A percentile compares a stretch with the other conserved stretches of the same genome.
These are phyloP conservation scores for Mortierella sp. DNA, from an alignment of 371 early-diverging fungal genomes.

Conservation along the genomic window DNA sequence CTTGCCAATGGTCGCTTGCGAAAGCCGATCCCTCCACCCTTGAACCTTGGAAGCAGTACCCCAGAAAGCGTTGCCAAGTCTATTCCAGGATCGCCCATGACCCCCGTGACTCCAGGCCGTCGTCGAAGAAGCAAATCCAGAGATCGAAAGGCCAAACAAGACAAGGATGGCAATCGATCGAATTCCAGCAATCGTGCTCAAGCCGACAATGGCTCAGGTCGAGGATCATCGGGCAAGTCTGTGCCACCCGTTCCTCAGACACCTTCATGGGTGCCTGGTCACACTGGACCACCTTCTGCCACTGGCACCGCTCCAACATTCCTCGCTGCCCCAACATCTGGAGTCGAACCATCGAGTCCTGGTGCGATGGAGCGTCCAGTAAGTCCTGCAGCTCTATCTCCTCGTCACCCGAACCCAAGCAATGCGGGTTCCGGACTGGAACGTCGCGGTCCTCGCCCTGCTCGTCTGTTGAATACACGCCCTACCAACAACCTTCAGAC, in stretches of 20 bases:
- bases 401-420: constrained; percentile 4
- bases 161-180: constrained; percentile 38
- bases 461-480: constrained; percentile 44
- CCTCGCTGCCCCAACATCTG: constrained; percentile 11
- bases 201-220: constrained; percentile 31
- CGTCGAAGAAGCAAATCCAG: too few relatives aligned
- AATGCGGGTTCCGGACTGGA: constrained; percentile 20
- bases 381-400: constrained; percentile 16
- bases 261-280: constrained; percentile 49
- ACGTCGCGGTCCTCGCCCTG: constrained; percentile 51
- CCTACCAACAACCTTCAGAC: constrained; percentile 36
- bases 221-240: constrained; percentile 30
- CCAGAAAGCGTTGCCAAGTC: constrained; percentile 4
- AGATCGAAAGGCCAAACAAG: constrained; percentile 39
- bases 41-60: constrained; percentile 28
- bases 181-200: constrained; percentile 29
- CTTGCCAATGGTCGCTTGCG: constrained; percentile 16
- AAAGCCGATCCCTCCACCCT: constrained; percentile 35
- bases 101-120: constrained; percentile 39
- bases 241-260: constrained; percentile 54
- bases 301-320: constrained; percentile 8
- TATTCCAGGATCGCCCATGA: constrained; percentile 27
- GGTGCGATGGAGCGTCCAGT: constrained; percentile 2
- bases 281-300: constrained; percentile 20
- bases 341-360: constrained; percentile 3